Conservation (phyloP, 495 filamentous ascomycete species). For the Penicillium chermesinum region DNA sequence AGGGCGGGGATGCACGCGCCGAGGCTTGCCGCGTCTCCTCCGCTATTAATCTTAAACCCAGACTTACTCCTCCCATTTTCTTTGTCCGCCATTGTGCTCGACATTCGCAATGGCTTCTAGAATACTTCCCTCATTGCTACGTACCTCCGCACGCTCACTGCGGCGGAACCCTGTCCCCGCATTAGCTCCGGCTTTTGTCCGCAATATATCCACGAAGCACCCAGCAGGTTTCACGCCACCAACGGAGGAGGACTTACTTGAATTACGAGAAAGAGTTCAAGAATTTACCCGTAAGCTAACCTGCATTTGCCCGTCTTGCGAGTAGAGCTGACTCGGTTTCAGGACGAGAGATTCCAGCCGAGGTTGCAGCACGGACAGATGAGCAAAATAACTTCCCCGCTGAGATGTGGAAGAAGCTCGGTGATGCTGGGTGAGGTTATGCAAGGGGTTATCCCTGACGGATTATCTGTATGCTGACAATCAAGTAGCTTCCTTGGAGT, state of each 20-base stretch:
- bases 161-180: slow-evolving; percentile 27
- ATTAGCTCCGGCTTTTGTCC: slow-evolving; percentile 30
- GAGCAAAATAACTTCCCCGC: slow-evolving; percentile 80
- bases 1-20: slow-evolving; percentile 16
- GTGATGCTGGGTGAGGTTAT: slow-evolving; percentile 63
- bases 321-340: slow-evolving; percentile 4
- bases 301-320: neutral
- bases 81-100: neutral
- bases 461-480: slow-evolving; percentile 5
- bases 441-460: neutral
- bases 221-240: slow-evolving; percentile 78
- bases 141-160: slow-evolving; percentile 26
- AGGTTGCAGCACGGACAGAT: slow-evolving; percentile 78
- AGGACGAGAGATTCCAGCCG: slow-evolving; percentile 65
- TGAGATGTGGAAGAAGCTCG: slow-evolving; percentile 91
- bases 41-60: slow-evolving; percentile 11
- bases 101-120: slow-evolving; percentile 29
- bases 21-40: slow-evolving; percentile 21
- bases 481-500: slow-evolving; percentile 70
- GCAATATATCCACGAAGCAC: slow-evolving; percentile 65
- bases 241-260: slow-evolving; percentile 65
- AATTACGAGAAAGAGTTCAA: slow-evolving; percentile 84
- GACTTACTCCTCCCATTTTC: neutral
- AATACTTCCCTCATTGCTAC: slow-evolving; percentile 27
- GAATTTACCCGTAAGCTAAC: slow-evolving; percentile 67